Conservation (phyloP, 805 yeast genomes). For the Candida quercuum region DNA sequence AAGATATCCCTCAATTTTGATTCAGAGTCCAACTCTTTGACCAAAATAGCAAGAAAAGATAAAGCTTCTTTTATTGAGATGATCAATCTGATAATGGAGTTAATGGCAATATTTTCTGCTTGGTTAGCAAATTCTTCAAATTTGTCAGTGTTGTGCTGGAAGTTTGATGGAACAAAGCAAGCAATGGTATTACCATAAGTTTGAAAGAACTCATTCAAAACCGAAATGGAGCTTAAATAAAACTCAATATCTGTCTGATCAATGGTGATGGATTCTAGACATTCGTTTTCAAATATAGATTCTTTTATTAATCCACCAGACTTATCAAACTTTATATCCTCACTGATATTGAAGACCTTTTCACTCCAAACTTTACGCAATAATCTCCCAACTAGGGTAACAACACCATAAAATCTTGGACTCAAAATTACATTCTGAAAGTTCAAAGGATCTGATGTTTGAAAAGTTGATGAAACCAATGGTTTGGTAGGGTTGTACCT, state of each 20-base stretch:
- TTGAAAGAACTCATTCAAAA: slow-evolving; percentile 63
- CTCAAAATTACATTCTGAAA: slow-evolving; percentile 80
- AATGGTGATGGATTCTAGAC: slow-evolving; percentile 32
- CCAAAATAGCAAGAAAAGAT: slow-evolving; percentile 76
- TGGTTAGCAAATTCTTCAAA: slow-evolving; percentile 66
- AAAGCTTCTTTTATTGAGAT: slow-evolving; percentile 83
- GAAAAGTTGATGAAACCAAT: slow-evolving; percentile 5
- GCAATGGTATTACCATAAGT: slow-evolving; percentile 59
- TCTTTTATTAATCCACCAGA: slow-evolving; percentile 25
- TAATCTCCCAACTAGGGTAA: slow-evolving; percentile 70
- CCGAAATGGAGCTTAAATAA: slow-evolving; percentile 64
- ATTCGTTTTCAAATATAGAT: slow-evolving; percentile 36
- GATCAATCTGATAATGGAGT: slow-evolving; percentile 68
- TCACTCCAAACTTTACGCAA: slow-evolving; percentile 76
- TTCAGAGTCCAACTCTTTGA: slow-evolving; percentile 55
- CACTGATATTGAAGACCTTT: slow-evolving; percentile 49
- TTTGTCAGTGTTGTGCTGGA: slow-evolving; percentile 32
- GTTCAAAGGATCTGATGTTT: slow-evolving; percentile 26
- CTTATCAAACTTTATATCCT: slow-evolving; percentile 28
- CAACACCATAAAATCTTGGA: slow-evolving; percentile 86
- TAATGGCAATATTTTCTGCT: slow-evolving; percentile 88
- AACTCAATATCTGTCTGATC: slow-evolving; percentile 54
- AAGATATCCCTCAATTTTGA: slow-evolving; percentile 52
- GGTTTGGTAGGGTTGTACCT: slow-evolving; percentile 24
- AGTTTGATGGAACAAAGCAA: slow-evolving; percentile 54